These are phyloP conservation scores for Aegilops speltoides DNA, from an alignment of 176 grass and related monocot species.

Conservation along the genomic window DNA sequence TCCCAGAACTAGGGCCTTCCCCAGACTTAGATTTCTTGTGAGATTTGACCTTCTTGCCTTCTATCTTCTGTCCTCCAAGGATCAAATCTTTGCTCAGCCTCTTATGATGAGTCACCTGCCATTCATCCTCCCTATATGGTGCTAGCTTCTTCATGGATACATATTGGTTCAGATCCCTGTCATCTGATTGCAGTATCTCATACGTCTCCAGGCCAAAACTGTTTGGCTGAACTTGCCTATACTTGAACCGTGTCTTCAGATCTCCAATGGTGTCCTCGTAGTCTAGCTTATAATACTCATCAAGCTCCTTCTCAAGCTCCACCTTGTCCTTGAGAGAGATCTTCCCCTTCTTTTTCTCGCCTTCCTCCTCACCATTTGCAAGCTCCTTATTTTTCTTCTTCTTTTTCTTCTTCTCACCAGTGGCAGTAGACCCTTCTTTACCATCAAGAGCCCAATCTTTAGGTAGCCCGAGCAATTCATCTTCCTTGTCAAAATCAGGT, in stretches of 20 bases:
- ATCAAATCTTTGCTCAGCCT: conserved; percentile 64
- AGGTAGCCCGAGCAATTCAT: conserved; percentile 72
- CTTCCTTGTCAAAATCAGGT: conserved; percentile 89
- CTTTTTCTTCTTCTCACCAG: conserved; percentile 36
- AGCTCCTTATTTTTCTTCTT: conserved; percentile 34
- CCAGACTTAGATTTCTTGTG: conserved; percentile 41
- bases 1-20: conserved; percentile 37
- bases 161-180: conserved; percentile 89
- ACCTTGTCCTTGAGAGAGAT: conserved; percentile 80
- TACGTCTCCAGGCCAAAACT: conserved; percentile 52
- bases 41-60: conserved; percentile 49
- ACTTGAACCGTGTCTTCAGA: conserved; percentile 93
- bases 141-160: conserved; percentile 92
- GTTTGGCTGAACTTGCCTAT: conserved; percentile 64
- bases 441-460: conserved; percentile 48
- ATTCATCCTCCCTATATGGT: conserved; percentile 80
- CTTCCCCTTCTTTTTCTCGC: conserved; percentile 48
- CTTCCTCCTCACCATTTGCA: conserved; percentile 11
- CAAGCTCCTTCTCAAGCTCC: conserved; percentile 91
- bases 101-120: conserved; percentile 80
- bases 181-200: conserved; percentile 65
- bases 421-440: conserved; percentile 39
- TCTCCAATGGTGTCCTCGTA: conserved; percentile 93
- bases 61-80: conserved; percentile 48
- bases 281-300: conserved; percentile 95